Base-by-base conservation (phyloP, 306 rosid species). In the Hippophae tibetana region DNA sequence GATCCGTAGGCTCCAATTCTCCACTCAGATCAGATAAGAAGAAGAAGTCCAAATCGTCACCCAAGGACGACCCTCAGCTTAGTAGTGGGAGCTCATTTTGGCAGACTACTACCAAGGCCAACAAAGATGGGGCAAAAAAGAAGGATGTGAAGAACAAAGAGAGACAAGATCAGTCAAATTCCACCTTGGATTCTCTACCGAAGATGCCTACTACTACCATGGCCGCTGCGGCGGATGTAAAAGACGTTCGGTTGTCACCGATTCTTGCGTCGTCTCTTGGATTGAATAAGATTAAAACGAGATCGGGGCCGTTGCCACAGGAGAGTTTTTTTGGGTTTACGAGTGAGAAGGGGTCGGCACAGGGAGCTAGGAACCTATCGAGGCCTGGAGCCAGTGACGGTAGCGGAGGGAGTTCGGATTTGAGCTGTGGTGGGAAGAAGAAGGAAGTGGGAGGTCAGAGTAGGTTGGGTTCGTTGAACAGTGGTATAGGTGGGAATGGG, bases 281-380 rank as follows among this genome's bases (percentile, higher is more conserved):
- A 42, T 59, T 92, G 81, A 92, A 92, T 63, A 77, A 80, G 78
- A 92, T 92, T 47, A 92, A 92, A 90, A 92, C 99, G 56, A 79
- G 95, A 84, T 92, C 99, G 69, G 99, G 99, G 43, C 99, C 99
- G 63, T 69, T 92, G 71, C 99, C 99, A 6, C 96, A 88, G 81
- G 99, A 92, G 81, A 92, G 99, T 72, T 92, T 92, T 58, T 76
- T 84, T n/a, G 95, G 95, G 26, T 81, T 87, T 56, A 75, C 88
- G 58, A 76, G 76, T 9, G 97, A 88, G n/a, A 85, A 83, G 56
- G 87, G 78, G 43, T 56, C 79, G 44, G 57, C 69, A 0, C 73
- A 82, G 3, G 95, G 86, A 5, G 80, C 79, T 1, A 87, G 96
- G 44, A 85, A 88, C 54, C 81, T 88, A 44, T 92, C 98, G 6